Evolutionary conservation across 2,329 filamentous ascomycete genomes (phyloP).

Genomic region (Sporothrix sp.): DNA sequence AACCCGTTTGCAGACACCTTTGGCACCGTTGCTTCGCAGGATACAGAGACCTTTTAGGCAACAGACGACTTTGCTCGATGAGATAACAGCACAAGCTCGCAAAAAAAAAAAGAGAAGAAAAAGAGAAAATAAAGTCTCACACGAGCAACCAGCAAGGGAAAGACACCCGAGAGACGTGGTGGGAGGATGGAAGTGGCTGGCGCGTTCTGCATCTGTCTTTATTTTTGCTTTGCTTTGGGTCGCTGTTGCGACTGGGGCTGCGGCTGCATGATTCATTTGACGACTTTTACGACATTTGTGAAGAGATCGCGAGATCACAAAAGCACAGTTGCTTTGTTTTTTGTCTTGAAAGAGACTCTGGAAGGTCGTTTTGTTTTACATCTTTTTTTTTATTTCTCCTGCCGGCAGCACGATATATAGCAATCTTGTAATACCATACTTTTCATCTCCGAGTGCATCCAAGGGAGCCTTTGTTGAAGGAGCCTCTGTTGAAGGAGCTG

Average conservation of each 20-base stretch:
- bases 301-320: neutral
- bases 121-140: neutral
- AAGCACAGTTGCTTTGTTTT: neutral
- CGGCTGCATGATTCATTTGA: neutral
- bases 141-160: neutral
- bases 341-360: neutral
- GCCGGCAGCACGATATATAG: slow-evolving; percentile 3
- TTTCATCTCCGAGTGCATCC: neutral
- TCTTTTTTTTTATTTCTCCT: neutral
- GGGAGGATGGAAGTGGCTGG: too few species aligned
- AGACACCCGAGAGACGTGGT: neutral
- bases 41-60: slow-evolving; percentile 45
- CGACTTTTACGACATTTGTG: slow-evolving; percentile 3
- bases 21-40: slow-evolving; percentile 40
- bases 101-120: neutral
- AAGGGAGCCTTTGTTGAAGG: too few species aligned
- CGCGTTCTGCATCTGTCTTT: slow-evolving; percentile 1
- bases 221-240: neutral
- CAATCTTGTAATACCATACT: slow-evolving; percentile 8
- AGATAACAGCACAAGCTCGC: neutral
- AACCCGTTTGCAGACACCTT: slow-evolving; percentile 37
- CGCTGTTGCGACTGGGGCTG: neutral
- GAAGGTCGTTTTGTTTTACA: too few species aligned
- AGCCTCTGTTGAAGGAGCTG: too few species aligned
- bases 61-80: neutral